phyloP scores from a whole-genome alignment of 257 asterid species.

The Solanum lycopersicoides region DNA sequence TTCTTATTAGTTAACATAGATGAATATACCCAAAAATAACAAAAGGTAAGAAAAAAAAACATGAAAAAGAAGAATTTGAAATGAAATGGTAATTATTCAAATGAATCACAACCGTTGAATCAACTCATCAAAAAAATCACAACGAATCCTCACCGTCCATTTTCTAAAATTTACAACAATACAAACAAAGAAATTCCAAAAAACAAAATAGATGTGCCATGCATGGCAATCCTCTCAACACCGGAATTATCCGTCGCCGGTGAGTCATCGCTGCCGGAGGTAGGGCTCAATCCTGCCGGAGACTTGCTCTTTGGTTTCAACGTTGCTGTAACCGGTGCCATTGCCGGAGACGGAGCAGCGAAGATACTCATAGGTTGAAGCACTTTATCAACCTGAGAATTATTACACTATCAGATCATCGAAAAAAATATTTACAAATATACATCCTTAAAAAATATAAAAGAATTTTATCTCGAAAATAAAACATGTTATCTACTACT shows the following conservation, averaged over 20 bases:
- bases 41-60: no score
- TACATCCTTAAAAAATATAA: no score
- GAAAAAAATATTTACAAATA: background rate
- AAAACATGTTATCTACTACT: no score
- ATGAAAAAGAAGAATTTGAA: background rate
- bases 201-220: conserved; percentile 15
- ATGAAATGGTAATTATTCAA: background rate
- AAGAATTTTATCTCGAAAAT: no score
- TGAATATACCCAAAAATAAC: background rate
- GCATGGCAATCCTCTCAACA: conserved; percentile 11
- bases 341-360: conserved; percentile 48
- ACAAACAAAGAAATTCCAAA: conserved; percentile 9
- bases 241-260: conserved; percentile 46
- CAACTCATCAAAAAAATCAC: background rate
- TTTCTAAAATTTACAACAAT: conserved; percentile 6
- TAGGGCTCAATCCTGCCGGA: background rate
- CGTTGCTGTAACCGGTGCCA: conserved; percentile 16
- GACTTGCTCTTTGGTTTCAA: conserved; percentile 22
- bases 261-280: conserved; percentile 27
- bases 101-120: background rate
- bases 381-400: conserved; percentile 44
- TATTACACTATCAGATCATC: background rate
- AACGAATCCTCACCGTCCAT: background rate
- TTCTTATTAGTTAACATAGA: background rate
- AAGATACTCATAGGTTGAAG: conserved; percentile 72